phyloP scores from a whole-genome alignment of 2,329 filamentous ascomycete species.

The Fonsecaea pugnacius region DNA sequence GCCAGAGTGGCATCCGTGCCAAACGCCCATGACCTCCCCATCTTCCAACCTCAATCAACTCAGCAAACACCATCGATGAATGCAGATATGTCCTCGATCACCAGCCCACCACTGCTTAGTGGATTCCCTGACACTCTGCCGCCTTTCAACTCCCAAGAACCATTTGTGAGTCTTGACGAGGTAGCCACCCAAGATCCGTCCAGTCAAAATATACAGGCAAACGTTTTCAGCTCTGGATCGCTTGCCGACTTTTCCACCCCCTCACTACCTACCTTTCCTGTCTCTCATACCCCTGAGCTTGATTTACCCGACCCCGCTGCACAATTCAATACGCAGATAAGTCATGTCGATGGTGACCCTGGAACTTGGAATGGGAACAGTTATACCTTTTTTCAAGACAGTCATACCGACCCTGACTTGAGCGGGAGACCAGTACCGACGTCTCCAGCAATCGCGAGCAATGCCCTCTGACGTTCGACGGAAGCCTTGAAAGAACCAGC shows the following conservation, averaged over 20 bases:
- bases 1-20: conserved; percentile 29
- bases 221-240: not conserved
- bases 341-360: not conserved
- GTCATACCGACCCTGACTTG: not conserved
- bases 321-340: conserved; percentile 2
- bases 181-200: not conserved
- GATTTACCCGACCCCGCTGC: not conserved
- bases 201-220: conserved; percentile 1
- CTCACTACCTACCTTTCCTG: not conserved
- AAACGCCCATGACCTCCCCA: conserved; percentile 5
- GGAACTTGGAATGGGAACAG: not conserved
- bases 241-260: not conserved
- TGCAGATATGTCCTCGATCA: conserved; percentile 3
- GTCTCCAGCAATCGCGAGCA: conserved; percentile 5
- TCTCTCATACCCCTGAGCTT: not conserved
- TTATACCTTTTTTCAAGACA: not conserved
- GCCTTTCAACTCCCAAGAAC: conserved; percentile 9
- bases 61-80: conserved; percentile 12
- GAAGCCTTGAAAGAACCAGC: not conserved
- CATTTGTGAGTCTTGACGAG: conserved; percentile 16
- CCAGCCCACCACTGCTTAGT: not conserved
- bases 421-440: not conserved
- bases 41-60: conserved; percentile 3
- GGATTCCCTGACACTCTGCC: conserved; percentile 9
- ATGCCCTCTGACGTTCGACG: not conserved